These are phyloP conservation scores for Sonneratia caseolaris DNA, from an alignment of 345 rosid genomes.

Conservation along the genomic window DNA sequence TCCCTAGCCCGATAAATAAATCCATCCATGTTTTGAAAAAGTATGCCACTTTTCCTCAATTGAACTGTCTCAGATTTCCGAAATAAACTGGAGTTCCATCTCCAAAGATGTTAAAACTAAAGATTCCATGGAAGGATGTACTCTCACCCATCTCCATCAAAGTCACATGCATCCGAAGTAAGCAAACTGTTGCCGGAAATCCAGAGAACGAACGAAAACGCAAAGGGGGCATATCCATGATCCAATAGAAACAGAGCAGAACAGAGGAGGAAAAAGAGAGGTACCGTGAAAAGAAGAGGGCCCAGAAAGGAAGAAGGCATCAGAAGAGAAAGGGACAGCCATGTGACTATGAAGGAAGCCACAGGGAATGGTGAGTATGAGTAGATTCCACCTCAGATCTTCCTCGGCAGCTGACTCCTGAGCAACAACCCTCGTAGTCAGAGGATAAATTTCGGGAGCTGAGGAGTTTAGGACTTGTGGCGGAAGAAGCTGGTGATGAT, in stretches of 20 bases:
- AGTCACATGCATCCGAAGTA: background rate
- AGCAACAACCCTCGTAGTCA: background rate
- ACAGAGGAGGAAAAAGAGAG: too few species aligned
- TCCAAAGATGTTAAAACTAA: background rate
- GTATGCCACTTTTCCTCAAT: background rate
- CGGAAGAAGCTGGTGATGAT: slow-evolving; percentile 80
- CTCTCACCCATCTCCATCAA: background rate
- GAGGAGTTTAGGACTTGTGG: slow-evolving; percentile 34
- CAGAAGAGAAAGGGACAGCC: slow-evolving; percentile 28
- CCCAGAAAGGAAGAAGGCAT: slow-evolving; percentile 36
- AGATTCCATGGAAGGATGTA: background rate
- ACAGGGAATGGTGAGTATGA: slow-evolving; percentile 14
- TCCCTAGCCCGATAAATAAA: background rate
- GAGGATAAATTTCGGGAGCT: slow-evolving; percentile 17
- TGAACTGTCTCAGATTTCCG: background rate
- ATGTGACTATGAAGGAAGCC: slow-evolving; percentile 29
- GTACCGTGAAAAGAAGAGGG: slow-evolving; percentile 41
- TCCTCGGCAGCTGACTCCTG: background rate
- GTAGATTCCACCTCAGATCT: slow-evolving; percentile 17
- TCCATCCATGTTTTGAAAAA: background rate
- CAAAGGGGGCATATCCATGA: background rate
- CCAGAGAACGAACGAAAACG: background rate
- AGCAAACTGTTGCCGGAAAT: background rate
- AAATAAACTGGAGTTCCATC: background rate
- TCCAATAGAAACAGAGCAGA: background rate